phyloP scores from a whole-genome alignment of 202 grass and related monocot genomes.

The Musa balbisiana region DNA sequence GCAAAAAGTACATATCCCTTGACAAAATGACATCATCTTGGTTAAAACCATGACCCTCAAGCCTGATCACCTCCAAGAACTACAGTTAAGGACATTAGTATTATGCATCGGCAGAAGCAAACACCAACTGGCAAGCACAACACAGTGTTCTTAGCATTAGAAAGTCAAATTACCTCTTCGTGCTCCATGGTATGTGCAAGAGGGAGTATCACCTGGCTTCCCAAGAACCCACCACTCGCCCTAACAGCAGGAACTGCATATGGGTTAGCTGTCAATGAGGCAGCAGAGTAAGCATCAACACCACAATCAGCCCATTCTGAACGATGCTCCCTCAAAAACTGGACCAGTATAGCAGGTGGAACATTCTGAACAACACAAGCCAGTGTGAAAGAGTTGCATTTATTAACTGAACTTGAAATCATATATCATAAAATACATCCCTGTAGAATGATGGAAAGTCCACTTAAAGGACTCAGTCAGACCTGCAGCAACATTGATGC shows the following conservation, averaged over 20 bases:
- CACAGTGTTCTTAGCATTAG: not conserved
- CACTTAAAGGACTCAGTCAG: not conserved
- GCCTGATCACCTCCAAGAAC: slow-evolving; percentile 86
- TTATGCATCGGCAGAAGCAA: slow-evolving; percentile 4
- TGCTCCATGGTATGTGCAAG: slow-evolving; percentile 75
- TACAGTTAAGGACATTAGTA: slow-evolving; percentile 19
- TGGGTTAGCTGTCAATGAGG: slow-evolving; percentile 55
- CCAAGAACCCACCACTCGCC: slow-evolving; percentile 60
- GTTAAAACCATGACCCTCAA: slow-evolving; percentile 73
- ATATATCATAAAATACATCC: no score
- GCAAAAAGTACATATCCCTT: slow-evolving; percentile 75
- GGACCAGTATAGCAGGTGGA: slow-evolving; percentile 70
- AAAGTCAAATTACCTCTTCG: slow-evolving; percentile 56
- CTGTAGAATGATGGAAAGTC: not conserved
- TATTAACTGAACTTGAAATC: not conserved
- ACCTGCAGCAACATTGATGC: slow-evolving; percentile 97
- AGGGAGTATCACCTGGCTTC: slow-evolving; percentile 69
- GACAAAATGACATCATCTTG: slow-evolving; percentile 73
- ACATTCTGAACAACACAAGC: slow-evolving; percentile 56
- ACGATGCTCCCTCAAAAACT: slow-evolving; percentile 88
- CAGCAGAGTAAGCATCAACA: slow-evolving; percentile 79
- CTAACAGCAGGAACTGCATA: slow-evolving; percentile 73
- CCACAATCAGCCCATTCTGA: slow-evolving; percentile 95
- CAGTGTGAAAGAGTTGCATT: not conserved
- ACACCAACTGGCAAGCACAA: not conserved